Percentiles rank a stretch among this genome's conserved stretches.
Conservation (phyloP, 1,284 basidiomycete genomes). For the Fomitiporia mediterranea region DNA sequence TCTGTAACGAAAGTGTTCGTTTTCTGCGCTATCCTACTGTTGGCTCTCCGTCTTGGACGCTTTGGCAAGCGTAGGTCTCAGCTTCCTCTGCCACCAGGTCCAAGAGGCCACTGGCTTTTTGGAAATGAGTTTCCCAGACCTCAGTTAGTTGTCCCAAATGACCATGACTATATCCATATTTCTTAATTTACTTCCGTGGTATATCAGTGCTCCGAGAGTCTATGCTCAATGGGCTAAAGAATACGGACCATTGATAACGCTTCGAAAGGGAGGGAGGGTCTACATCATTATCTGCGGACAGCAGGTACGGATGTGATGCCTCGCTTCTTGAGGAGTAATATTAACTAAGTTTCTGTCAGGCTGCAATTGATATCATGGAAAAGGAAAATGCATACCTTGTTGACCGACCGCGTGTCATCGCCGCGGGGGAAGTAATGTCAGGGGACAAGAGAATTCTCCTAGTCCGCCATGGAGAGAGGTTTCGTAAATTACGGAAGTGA, state of each 20-base stretch:
- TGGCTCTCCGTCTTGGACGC: background rate
- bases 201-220: slow-evolving; percentile 13
- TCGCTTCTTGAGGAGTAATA: background rate
- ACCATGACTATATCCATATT: background rate
- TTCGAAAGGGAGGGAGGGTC: slow-evolving; percentile 29
- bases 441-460: slow-evolving; percentile 24
- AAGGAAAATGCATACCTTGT: slow-evolving; percentile 29
- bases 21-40: background rate
- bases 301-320: slow-evolving; percentile 23
- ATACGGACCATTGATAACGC: slow-evolving; percentile 36
- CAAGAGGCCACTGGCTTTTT: slow-evolving; percentile 25
- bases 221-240: slow-evolving; percentile 34
- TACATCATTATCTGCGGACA: slow-evolving; percentile 35
- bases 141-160: slow-evolving; percentile 20
- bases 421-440: slow-evolving; percentile 26
- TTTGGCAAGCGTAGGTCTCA: slow-evolving; percentile 1
- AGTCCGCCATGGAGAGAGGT: slow-evolving; percentile 20
- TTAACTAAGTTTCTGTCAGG: slow-evolving; percentile 15
- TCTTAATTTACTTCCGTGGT: too few species aligned
- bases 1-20: background rate
- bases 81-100: slow-evolving; percentile 27
- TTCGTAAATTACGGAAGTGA: slow-evolving; percentile 27
- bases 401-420: slow-evolving; percentile 25
- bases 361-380: slow-evolving; percentile 30
- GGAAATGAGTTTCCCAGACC: slow-evolving; percentile 25